These are phyloP conservation scores for Raffaelea ambrosiae DNA, from an alignment of 2,329 filamentous ascomycete genomes.

Conservation along the genomic window DNA sequence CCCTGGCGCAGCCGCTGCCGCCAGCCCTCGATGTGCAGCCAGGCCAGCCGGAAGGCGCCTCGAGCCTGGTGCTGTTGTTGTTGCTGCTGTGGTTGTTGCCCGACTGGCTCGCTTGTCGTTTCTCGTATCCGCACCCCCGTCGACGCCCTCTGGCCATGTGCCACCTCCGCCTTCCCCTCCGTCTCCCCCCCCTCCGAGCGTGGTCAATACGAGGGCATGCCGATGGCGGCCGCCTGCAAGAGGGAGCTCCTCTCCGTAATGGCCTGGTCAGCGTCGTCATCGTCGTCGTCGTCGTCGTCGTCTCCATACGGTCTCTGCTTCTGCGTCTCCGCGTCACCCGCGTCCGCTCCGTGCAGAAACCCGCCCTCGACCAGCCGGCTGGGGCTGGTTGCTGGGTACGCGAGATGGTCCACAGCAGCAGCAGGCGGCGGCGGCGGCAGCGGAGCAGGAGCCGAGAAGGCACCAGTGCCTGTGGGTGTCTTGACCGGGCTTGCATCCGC, in stretches of 20 bases:
- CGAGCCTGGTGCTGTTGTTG: background rate
- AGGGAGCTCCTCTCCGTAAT: slow-evolving; percentile 22
- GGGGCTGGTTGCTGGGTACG: slow-evolving; percentile 15
- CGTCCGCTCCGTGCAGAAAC: background rate
- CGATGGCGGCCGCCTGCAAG: slow-evolving; percentile 13
- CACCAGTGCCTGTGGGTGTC: too few relatives aligned
- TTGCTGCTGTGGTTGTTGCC: background rate
- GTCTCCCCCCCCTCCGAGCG: slow-evolving; percentile 18
- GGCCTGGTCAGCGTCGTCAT: slow-evolving; percentile 13
- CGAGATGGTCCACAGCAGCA: background rate
- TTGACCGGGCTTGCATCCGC: too few relatives aligned
- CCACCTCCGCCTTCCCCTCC: too few relatives aligned
- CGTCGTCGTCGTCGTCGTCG: background rate
- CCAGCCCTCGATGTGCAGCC: slow-evolving; percentile 30
- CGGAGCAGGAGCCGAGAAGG: background rate
- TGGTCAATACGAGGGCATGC: slow-evolving; percentile 24
- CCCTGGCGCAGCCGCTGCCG: slow-evolving; percentile 21
- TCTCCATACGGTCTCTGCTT: background rate
- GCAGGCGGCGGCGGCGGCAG: slow-evolving; percentile 1
- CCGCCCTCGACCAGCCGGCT: slow-evolving; percentile 10
- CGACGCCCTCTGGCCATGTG: too few relatives aligned
- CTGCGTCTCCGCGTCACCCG: background rate
- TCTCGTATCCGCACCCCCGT: too few relatives aligned
- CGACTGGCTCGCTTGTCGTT: too few relatives aligned
- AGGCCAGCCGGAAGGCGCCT: slow-evolving; percentile 24